These are phyloP conservation scores for Quercus robur DNA, from an alignment of 306 rosid species.

Conservation along the genomic window DNA sequence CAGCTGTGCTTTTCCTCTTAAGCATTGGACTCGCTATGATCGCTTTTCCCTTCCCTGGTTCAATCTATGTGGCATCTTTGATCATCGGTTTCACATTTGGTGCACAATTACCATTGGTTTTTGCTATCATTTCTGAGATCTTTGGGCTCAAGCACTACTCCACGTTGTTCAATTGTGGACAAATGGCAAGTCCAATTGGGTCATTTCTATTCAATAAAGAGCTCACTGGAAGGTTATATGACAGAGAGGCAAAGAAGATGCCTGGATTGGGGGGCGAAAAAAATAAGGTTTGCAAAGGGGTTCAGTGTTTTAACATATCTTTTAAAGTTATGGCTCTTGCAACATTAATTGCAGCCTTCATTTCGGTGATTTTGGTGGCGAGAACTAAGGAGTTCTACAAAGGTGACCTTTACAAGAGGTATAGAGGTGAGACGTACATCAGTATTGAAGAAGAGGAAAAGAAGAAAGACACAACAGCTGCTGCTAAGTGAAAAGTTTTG, in stretches of 20 bases:
- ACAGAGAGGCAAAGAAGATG: constrained; percentile 29
- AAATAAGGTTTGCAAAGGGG: no score
- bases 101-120: constrained; percentile 42
- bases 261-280: constrained; percentile 14
- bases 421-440: no score
- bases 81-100: constrained; percentile 46
- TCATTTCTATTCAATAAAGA: constrained; percentile 36
- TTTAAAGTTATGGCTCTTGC: no score
- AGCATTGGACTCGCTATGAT: constrained; percentile 31
- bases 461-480: no score
- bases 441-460: no score
- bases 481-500: no score
- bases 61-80: constrained; percentile 36
- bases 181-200: constrained; percentile 43
- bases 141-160: constrained; percentile 47
- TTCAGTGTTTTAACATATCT: no score
- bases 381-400: no score
- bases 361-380: no score
- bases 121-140: constrained; percentile 47
- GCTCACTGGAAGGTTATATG: constrained; percentile 35
- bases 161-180: constrained; percentile 48
- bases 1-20: constrained; percentile 31
- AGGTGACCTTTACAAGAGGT: no score
- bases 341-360: no score
- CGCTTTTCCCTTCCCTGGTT: constrained; percentile 38